Evolutionary conservation across 495 filamentous ascomycete species (phyloP).

Genomic region (Aspergillus nanangensis): DNA sequence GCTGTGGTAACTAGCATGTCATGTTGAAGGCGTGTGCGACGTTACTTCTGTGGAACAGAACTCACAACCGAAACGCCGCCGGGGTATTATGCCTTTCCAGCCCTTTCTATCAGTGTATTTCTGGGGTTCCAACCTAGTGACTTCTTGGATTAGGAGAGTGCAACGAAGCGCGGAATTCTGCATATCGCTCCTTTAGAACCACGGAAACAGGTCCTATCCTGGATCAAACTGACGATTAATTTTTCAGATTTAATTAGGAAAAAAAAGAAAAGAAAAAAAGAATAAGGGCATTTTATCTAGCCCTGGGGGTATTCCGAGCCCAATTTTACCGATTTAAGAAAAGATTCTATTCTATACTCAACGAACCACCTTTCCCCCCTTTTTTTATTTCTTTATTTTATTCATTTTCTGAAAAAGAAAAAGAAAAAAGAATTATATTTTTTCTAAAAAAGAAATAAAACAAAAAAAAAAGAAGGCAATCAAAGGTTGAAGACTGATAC

Average conservation of each 20-base stretch:
- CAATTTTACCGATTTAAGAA: no score
- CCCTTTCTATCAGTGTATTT: slow-evolving; percentile 11
- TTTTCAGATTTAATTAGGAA: slow-evolving; percentile 4
- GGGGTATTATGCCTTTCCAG: slow-evolving; percentile 15
- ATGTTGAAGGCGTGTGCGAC: slow-evolving; percentile 11
- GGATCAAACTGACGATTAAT: slow-evolving; percentile 11
- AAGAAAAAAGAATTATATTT: slow-evolving; percentile 6
- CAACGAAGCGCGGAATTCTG: slow-evolving; percentile 17
- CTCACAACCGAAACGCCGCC: slow-evolving; percentile 10
- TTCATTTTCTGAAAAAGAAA: slow-evolving; percentile 4
- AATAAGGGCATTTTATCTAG: no score
- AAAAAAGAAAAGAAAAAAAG: slow-evolving; percentile 8
- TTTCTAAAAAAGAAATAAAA: no score
- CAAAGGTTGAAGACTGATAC: slow-evolving; percentile 13
- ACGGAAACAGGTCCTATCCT: slow-evolving; percentile 9
- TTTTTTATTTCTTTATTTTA: no score
- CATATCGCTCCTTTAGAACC: slow-evolving; percentile 15
- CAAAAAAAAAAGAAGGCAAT: slow-evolving; percentile 10
- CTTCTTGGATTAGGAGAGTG: slow-evolving; percentile 5
- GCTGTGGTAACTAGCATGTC: slow-evolving; percentile 13
- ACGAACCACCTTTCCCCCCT: no score
- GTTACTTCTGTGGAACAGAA: slow-evolving; percentile 20
- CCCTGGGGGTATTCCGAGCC: no score
- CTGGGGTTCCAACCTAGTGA: slow-evolving; percentile 11
- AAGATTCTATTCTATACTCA: no score